Base-by-base conservation (phyloP, 1,139 yeast species). In the Diutina sp. region DNA sequence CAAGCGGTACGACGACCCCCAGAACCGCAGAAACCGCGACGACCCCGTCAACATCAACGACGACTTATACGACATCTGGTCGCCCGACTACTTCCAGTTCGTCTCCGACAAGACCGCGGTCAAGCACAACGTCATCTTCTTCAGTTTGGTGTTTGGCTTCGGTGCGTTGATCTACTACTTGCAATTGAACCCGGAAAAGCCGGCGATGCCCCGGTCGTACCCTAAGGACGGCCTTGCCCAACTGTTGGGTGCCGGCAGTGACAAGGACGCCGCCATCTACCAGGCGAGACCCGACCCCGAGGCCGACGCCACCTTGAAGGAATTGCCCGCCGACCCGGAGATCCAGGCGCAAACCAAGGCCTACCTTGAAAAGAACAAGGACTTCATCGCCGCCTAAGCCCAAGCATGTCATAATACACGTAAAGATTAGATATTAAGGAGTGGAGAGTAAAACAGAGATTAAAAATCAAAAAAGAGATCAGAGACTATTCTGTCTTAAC, bases 11-110 rank as follows among this genome's bases (percentile, higher is more conserved):
- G 95, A 88, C 67, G 95, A 87, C 69, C 89, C 76, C 65, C 96
- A 88, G 71, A 82, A 84, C 68, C 82, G 93, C 74, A 84, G 95
- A 72, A 87, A 88, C 74, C 73, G 80, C 62, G 80, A 82, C 61
- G 93, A 89, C 61, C 89, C 90, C 51, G 70, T 87, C 60, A 81
- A 84, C 66, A 82, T 83, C 57, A 81, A 84, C 62, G 87, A 84
- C 62, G 96, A 89, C 66, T 72, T 80, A 67, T 77, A 84, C 66
- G 93, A 89, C 67, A 79, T 87, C 76, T 89, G 96, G 96, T 83
- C 96, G 12, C 95, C 96, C 21, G 95, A 88, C 66, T 80, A 84
- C 66, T 84, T 76, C 68, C 83, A 83, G 64, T 69, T 74, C 55
- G 87, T 83, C 52, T 72, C 80, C 48, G 85, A 87, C 69, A 68